A percentile compares a stretch with the other conserved stretches of the same genome.
Conservation (phyloP, 805 yeast genomes). For the Debaryomyces tyrocola region DNA sequence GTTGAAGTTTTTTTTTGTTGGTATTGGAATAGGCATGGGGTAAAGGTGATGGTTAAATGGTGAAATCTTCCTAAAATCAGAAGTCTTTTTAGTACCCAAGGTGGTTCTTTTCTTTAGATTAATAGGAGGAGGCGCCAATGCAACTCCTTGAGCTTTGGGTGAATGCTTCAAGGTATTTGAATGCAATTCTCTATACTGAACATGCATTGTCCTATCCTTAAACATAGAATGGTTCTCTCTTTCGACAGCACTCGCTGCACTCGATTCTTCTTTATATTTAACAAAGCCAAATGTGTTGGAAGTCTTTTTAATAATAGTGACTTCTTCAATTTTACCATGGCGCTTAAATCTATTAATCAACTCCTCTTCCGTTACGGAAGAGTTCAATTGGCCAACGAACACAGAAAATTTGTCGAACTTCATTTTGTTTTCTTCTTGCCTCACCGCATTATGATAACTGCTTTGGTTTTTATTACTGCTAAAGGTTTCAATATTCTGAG, state of each 20-base stretch:
- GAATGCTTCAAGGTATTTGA: constrained; percentile 1
- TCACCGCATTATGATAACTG: constrained; percentile 3
- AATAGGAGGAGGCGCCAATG: constrained; percentile 81
- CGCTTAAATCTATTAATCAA: constrained; percentile 57
- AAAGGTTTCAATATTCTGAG: constrained; percentile 69
- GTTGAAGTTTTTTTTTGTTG: constrained; percentile 9
- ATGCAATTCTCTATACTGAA: constrained; percentile 70
- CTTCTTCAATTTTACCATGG: constrained; percentile 66
- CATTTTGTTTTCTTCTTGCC: constrained; percentile 3
- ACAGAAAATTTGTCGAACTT: constrained; percentile 65
- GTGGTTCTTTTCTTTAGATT: constrained; percentile 38
- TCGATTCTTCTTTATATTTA: constrained; percentile 57
- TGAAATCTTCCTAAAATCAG: constrained; percentile 1
- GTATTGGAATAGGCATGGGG: constrained; percentile 7
- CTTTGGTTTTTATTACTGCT: constrained; percentile 7
- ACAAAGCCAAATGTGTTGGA: constrained; percentile 70
- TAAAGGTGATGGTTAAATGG: constrained; percentile 2
- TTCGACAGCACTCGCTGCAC: constrained; percentile 88
- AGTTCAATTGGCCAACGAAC: constrained; percentile 75
- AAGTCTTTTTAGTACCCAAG: not conserved
- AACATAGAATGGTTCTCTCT: constrained; percentile 80
- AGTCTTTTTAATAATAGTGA: constrained; percentile 52
- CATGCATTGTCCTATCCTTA: constrained; percentile 74
- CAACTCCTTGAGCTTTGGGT: constrained; percentile 25
- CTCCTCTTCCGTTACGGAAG: constrained; percentile 53